A percentile compares a stretch with the other conserved stretches of the same genome.
Conservation (phyloP, 805 yeast species). For the Torulaspora microellipsoides region DNA sequence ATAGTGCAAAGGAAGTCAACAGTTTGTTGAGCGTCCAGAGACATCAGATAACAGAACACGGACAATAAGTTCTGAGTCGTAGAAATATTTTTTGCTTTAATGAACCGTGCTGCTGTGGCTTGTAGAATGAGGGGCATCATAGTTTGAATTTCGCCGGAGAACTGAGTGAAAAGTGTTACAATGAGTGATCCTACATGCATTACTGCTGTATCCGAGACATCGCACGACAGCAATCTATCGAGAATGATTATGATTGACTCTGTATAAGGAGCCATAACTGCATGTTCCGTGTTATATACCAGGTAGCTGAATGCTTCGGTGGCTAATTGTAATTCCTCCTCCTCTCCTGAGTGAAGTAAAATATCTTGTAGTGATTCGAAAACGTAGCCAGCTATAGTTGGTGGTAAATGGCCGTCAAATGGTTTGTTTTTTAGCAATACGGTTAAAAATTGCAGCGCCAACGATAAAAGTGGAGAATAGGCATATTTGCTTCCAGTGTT, state of each 20-base stretch:
- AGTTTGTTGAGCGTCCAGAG: constrained; percentile 57
- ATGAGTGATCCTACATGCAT: constrained; percentile 67
- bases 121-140: constrained; percentile 53
- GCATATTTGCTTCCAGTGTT: constrained; percentile 32
- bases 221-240: constrained; percentile 62
- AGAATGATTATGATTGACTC: constrained; percentile 47
- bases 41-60: constrained; percentile 69
- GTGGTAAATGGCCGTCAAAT: constrained; percentile 26
- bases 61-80: constrained; percentile 73
- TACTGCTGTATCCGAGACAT: constrained; percentile 75
- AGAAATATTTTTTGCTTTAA: constrained; percentile 60
- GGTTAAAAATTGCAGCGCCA: constrained; percentile 32
- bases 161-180: constrained; percentile 52
- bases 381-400: constrained; percentile 19
- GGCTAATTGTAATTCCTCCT: constrained; percentile 70
- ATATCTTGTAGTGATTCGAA: constrained; percentile 28
- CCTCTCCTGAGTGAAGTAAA: constrained; percentile 51
- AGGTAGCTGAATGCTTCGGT: constrained; percentile 69
- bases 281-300: constrained; percentile 39
- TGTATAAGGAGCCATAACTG: constrained; percentile 14
- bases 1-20: constrained; percentile 53
- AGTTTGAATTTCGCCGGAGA: constrained; percentile 37
- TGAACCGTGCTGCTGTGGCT: constrained; percentile 66
- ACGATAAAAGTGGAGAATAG: constrained; percentile 51
- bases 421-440: constrained; percentile 32